These are phyloP conservation scores for Klebsormidium nitens DNA, from an alignment of 139 green algal genomes.

Conservation along the genomic window DNA sequence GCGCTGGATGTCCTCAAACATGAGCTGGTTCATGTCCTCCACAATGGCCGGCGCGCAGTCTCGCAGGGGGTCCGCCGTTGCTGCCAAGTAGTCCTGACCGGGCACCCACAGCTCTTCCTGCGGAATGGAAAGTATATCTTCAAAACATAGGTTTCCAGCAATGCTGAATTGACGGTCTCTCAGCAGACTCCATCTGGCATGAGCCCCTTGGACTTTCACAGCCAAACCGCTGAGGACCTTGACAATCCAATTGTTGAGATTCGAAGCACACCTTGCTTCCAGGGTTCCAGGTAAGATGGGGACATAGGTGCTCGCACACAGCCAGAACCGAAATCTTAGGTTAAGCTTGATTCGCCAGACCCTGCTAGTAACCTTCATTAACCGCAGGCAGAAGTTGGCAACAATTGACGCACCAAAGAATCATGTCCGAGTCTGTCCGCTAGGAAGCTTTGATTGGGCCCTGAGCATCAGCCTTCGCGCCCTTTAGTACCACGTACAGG, in stretches of 20 bases:
- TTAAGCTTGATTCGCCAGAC: too few species aligned
- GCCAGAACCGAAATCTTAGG: too few species aligned
- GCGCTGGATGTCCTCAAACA: constrained; percentile 29
- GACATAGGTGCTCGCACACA: neutral
- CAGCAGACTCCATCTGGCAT: neutral
- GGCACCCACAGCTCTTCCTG: constrained; percentile 23
- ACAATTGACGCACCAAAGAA: neutral
- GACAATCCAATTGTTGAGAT: neutral
- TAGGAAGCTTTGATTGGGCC: too few species aligned
- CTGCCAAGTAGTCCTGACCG: constrained; percentile 7
- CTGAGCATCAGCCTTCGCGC: neutral
- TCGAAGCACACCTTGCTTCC: neutral
- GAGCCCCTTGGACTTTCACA: neutral
- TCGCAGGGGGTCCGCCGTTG: constrained; percentile 20
- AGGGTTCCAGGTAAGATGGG: neutral
- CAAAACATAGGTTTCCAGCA: neutral
- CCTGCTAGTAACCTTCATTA: too few species aligned
- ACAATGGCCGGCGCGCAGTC: constrained; percentile 17
- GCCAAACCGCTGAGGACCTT: neutral
- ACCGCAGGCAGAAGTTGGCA: too few species aligned
- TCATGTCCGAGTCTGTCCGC: too few species aligned
- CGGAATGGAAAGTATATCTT: neutral
- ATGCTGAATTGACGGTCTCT: neutral
- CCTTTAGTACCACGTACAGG: neutral
- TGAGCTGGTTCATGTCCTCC: constrained; percentile 26